Evolutionary conservation across 257 asterid species (phyloP).

Genomic region (Plantago elongata): DNA sequence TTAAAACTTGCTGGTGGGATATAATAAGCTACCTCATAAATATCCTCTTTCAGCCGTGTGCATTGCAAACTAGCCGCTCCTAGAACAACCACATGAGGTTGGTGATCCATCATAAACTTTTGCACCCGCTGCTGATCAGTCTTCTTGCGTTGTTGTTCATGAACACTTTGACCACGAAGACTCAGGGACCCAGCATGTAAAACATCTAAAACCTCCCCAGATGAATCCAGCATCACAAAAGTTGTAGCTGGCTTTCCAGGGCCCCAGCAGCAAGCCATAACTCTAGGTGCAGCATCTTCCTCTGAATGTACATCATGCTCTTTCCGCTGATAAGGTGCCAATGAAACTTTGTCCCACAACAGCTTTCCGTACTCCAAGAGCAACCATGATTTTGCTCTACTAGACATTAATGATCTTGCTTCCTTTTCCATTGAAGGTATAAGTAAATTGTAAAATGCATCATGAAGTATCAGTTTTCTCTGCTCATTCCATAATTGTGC

Average conservation of each 20-base stretch:
- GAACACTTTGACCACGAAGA: conserved; percentile 80
- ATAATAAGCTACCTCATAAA: conserved; percentile 66
- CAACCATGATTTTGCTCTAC: conserved; percentile 80
- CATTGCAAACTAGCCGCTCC: conserved; percentile 96
- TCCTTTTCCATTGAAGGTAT: conserved; percentile 94
- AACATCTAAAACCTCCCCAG: conserved; percentile 91
- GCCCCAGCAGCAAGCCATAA: conserved; percentile 99
- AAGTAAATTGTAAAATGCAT: conserved; percentile 64
- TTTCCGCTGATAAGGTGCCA: conserved; percentile 80
- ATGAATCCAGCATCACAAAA: conserved; percentile 93
- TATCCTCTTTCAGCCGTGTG: conserved; percentile 84
- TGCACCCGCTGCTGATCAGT: conserved; percentile 94
- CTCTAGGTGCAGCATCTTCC: conserved; percentile 89
- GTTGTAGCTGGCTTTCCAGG: conserved; percentile 97
- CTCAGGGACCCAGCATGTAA: conserved; percentile 78
- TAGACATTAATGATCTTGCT: conserved; percentile 65
- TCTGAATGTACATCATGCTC: conserved; percentile 68
- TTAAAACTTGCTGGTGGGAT: not conserved
- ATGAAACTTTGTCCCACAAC: conserved; percentile 86
- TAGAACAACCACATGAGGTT: conserved; percentile 85
- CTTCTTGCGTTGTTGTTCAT: conserved; percentile 83
- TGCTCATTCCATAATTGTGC: conserved; percentile 98
- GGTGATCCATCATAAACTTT: conserved; percentile 97
- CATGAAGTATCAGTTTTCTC: conserved; percentile 80
- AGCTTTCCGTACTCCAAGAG: conserved; percentile 72